phyloP scores from a whole-genome alignment of 2,329 filamentous ascomycete species.

The Pyrenochaeta sp. region DNA sequence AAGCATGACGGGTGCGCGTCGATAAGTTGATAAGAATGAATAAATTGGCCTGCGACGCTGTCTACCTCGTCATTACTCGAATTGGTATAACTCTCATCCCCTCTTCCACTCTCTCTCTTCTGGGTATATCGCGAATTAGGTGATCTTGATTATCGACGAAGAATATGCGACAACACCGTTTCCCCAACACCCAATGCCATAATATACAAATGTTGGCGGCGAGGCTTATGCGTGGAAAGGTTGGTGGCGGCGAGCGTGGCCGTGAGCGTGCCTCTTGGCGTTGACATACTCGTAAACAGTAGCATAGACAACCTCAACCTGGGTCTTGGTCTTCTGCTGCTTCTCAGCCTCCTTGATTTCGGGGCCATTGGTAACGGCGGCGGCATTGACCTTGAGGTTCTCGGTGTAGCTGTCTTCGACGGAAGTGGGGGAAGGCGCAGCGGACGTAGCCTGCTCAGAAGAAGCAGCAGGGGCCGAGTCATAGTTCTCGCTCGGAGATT shows the following conservation, averaged over 20 bases:
- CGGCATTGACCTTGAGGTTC: constrained; percentile 28
- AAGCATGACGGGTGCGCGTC: constrained; percentile 38
- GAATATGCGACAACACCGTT: constrained; percentile 30
- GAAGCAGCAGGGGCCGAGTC: constrained; percentile 12
- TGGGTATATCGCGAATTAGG: constrained; percentile 42
- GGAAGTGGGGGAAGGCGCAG: constrained; percentile 14
- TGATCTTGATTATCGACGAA: constrained; percentile 35
- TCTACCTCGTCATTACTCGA: constrained; percentile 48
- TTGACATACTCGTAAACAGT: constrained; percentile 43
- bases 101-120: constrained; percentile 26
- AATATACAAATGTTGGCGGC: constrained; percentile 22
- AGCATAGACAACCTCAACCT: constrained; percentile 43
- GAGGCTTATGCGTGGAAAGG: constrained; percentile 43
- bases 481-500: constrained; percentile 33
- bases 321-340: constrained; percentile 30
- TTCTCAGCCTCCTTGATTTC: constrained; percentile 12
- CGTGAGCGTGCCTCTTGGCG: constrained; percentile 46
- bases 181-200: constrained; percentile 30
- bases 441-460: constrained; percentile 3
- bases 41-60: constrained; percentile 49
- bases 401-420: constrained; percentile 15
- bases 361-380: constrained; percentile 36
- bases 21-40: constrained; percentile 39
- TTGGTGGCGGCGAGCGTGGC: constrained; percentile 39
- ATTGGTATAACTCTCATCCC: constrained; percentile 31